Conservation (phyloP, 2,329 filamentous ascomycete species). For the Aphanocladium album region DNA sequence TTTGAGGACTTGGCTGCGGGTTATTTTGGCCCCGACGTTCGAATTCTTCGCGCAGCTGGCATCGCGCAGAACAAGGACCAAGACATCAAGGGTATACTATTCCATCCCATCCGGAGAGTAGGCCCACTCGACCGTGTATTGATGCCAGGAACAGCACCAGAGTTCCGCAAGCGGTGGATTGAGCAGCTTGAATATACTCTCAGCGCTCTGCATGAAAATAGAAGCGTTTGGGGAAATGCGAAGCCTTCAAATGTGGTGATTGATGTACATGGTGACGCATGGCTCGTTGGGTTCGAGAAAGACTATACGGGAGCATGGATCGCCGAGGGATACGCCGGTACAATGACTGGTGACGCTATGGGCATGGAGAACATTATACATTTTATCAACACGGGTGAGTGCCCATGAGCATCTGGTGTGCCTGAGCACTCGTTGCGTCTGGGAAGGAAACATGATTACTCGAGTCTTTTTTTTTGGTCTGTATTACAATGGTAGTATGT, state of each 20-base stretch:
- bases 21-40: too few relatives aligned
- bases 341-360: conserved; percentile 18
- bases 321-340: conserved; percentile 15
- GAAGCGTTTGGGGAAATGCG: conserved; percentile 20
- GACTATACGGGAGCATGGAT: conserved; percentile 22
- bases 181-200: background rate
- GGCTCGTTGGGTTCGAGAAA: conserved; percentile 23
- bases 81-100: too few relatives aligned
- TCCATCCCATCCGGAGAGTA: too few relatives aligned
- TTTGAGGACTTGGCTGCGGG: too few relatives aligned
- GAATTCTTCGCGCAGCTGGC: too few relatives aligned
- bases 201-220: background rate
- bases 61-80: too few relatives aligned
- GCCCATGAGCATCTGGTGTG: too few relatives aligned
- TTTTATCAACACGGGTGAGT: background rate
- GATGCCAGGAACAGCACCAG: too few relatives aligned
- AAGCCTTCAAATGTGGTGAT: conserved; percentile 22
- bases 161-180: background rate
- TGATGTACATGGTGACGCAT: conserved; percentile 20
- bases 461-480: background rate
- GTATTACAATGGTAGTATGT: conserved; percentile 7
- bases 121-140: too few relatives aligned
- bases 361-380: background rate
- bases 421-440: too few relatives aligned
- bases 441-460: too few relatives aligned